Percentiles rank a stretch among this genome's conserved stretches.
Conservation (phyloP, 768 basidiomycete species). For the Crepidotus variabilis region DNA sequence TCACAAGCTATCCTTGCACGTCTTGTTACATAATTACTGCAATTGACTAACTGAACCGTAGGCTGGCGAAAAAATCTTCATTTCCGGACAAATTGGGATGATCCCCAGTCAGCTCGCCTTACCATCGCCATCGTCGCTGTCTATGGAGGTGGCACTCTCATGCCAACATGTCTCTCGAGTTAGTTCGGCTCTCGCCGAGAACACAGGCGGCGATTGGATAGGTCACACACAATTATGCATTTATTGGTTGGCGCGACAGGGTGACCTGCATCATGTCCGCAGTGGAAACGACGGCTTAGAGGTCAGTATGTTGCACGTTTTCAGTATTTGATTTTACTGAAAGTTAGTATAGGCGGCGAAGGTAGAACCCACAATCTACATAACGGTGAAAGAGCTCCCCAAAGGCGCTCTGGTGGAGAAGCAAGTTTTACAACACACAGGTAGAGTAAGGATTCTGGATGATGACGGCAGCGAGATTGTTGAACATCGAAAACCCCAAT, state of each 20-base stretch:
- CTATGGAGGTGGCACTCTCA: slow-evolving; percentile 66
- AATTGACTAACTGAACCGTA: slow-evolving; percentile 24
- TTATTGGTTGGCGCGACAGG: slow-evolving; percentile 60
- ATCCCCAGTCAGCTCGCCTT: slow-evolving; percentile 71
- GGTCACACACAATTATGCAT: slow-evolving; percentile 63
- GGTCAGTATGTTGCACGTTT: slow-evolving; percentile 8
- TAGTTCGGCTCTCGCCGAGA: slow-evolving; percentile 50
- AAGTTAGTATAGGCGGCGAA: slow-evolving; percentile 12
- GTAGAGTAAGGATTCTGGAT: slow-evolving; percentile 42
- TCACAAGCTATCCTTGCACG: slow-evolving; percentile 85
- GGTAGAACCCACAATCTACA: slow-evolving; percentile 46
- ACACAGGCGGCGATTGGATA: slow-evolving; percentile 52
- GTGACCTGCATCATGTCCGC: slow-evolving; percentile 37
- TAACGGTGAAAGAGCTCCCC: slow-evolving; percentile 62
- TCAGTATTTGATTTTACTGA: not conserved
- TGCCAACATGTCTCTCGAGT: slow-evolving; percentile 81
- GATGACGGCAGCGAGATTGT: slow-evolving; percentile 46
- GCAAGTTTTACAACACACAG: slow-evolving; percentile 70
- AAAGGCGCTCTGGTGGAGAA: slow-evolving; percentile 74
- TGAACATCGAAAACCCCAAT: slow-evolving; percentile 31
- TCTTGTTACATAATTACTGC: not conserved
- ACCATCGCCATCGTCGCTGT: slow-evolving; percentile 54
- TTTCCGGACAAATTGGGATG: slow-evolving; percentile 95
- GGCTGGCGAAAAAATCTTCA: slow-evolving; percentile 74
- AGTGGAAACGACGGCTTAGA: slow-evolving; percentile 28